These are phyloP conservation scores for Hymenoscyphus albidus DNA, from an alignment of 2,329 filamentous ascomycete genomes.

Conservation along the genomic window DNA sequence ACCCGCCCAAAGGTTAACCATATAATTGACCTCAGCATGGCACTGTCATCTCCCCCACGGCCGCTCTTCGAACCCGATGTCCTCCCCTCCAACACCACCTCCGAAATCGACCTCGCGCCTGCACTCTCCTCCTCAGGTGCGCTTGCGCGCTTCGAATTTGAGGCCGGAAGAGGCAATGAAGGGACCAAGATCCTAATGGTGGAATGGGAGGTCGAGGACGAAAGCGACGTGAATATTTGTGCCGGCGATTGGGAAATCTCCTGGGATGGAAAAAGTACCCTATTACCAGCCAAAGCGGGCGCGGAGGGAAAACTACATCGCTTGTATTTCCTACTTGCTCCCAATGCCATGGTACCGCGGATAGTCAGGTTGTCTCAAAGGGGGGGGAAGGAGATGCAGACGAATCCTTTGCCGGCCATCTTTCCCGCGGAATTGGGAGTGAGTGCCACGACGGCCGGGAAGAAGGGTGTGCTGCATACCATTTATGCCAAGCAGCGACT, in stretches of 20 bases:
- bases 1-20: slow-evolving; percentile 15
- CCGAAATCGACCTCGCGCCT: slow-evolving; percentile 38
- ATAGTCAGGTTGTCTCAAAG: slow-evolving; percentile 61
- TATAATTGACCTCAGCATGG: slow-evolving; percentile 21
- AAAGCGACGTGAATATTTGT: slow-evolving; percentile 42
- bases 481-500: slow-evolving; percentile 85
- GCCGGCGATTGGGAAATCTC: slow-evolving; percentile 64
- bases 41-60: slow-evolving; percentile 24
- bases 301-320: slow-evolving; percentile 46
- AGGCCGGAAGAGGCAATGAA: slow-evolving; percentile 69
- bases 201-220: slow-evolving; percentile 66
- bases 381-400: slow-evolving; percentile 46
- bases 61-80: slow-evolving; percentile 28
- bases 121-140: slow-evolving; percentile 52
- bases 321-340: slow-evolving; percentile 77
- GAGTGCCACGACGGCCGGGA: slow-evolving; percentile 62
- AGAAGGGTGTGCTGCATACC: slow-evolving; percentile 76
- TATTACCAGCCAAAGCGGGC: slow-evolving; percentile 49
- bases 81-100: slow-evolving; percentile 25
- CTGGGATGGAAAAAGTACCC: slow-evolving; percentile 76
- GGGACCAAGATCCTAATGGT: slow-evolving; percentile 92
- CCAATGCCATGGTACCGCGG: slow-evolving; percentile 66
- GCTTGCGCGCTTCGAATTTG: slow-evolving; percentile 85
- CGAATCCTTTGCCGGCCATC: slow-evolving; percentile 82
- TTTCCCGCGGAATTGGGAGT: slow-evolving; percentile 73